Conservation (phyloP, 208 protist genomes). For the Trypanosoma melophagium region DNA sequence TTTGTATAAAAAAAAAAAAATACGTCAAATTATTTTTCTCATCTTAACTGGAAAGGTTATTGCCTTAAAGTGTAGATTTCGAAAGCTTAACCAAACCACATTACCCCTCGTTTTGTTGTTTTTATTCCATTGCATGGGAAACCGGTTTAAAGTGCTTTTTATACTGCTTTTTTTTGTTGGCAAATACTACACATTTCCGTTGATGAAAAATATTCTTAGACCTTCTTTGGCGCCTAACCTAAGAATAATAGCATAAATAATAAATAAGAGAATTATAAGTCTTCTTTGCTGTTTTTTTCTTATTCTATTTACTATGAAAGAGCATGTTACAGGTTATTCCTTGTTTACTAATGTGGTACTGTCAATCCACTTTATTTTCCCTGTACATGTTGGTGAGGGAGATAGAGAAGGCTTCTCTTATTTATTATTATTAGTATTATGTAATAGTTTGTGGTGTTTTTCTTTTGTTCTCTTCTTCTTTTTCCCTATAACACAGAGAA, state of each 20-base stretch:
- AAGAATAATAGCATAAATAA: conserved; percentile 13
- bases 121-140: too few relatives aligned
- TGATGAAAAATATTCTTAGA: not conserved
- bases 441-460: not conserved
- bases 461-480: conserved; percentile 5
- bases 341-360: not conserved
- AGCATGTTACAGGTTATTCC: not conserved
- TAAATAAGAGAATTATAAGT: too few relatives aligned
- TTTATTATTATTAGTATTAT: not conserved
- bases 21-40: too few relatives aligned
- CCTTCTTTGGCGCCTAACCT: not conserved
- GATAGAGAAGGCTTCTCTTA: not conserved
- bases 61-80: too few relatives aligned
- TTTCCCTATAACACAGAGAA: not conserved
- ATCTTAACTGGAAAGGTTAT: too few relatives aligned
- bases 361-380: not conserved
- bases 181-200: too few relatives aligned
- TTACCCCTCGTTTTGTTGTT: too few relatives aligned
- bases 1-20: too few relatives aligned
- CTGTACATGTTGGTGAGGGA: too few relatives aligned
- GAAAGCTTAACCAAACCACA: too few relatives aligned
- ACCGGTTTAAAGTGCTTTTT: too few relatives aligned
- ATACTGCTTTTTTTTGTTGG: too few relatives aligned
- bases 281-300: conserved; percentile 2
- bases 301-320: not conserved